These are phyloP conservation scores for Candida hungchunana DNA, from an alignment of 805 yeast species.

Conservation along the genomic window DNA sequence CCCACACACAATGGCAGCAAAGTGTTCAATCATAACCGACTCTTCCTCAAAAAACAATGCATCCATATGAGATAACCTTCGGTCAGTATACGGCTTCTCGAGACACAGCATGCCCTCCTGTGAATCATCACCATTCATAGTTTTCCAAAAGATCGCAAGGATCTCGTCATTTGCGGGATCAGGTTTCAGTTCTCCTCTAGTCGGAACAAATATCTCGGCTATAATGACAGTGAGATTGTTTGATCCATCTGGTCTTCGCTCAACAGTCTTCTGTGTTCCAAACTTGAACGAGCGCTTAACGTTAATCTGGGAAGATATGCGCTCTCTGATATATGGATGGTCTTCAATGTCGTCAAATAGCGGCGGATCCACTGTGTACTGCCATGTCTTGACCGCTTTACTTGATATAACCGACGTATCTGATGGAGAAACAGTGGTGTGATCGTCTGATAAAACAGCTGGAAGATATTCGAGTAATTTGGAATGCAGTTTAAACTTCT, in stretches of 20 bases:
- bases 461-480: conserved; percentile 31
- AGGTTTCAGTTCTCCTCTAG: conserved; percentile 48
- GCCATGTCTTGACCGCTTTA: conserved; percentile 34
- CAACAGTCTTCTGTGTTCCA: conserved; percentile 30
- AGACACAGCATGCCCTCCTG: conserved; percentile 34
- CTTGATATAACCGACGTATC: neutral
- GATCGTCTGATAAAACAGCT: conserved; percentile 24
- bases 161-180: conserved; percentile 64
- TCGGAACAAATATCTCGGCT: conserved; percentile 64
- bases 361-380: conserved; percentile 37
- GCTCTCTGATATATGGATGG: conserved; percentile 3
- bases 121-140: conserved; percentile 39
- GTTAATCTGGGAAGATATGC: conserved; percentile 47
- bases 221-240: conserved; percentile 52
- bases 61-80: conserved; percentile 3
- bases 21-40: conserved; percentile 47
- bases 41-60: conserved; percentile 46
- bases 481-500: conserved; percentile 46
- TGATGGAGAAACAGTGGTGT: conserved; percentile 6
- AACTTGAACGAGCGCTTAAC: conserved; percentile 39
- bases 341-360: conserved; percentile 42
- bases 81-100: conserved; percentile 25
- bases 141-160: conserved; percentile 57
- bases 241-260: conserved; percentile 37
- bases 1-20: conserved; percentile 50